Evolutionary conservation across 1,284 basidiomycete genomes (phyloP).

Genomic region (Cryptococcus hybrid): DNA sequence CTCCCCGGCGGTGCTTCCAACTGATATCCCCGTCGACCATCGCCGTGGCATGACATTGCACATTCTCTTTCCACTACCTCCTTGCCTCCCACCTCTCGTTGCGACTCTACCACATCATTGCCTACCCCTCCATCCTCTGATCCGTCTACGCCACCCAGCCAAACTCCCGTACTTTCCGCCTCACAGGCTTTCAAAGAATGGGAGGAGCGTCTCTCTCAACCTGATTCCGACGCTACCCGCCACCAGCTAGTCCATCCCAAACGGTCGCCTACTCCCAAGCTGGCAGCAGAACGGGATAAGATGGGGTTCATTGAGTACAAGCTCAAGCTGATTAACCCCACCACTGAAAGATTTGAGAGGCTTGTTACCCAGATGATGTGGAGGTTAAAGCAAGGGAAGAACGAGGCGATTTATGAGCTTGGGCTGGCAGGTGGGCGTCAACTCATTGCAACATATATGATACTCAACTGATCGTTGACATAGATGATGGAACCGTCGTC

Average conservation of each 20-base stretch:
- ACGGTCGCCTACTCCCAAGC: constrained; percentile 18
- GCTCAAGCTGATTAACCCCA: constrained; percentile 48
- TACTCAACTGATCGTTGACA: constrained; percentile 15
- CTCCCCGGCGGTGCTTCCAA: constrained; percentile 3
- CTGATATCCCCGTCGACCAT: constrained; percentile 31
- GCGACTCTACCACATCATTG: constrained; percentile 9
- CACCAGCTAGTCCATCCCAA: constrained; percentile 32
- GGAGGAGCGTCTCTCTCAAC: constrained; percentile 31
- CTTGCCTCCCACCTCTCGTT: constrained; percentile 13
- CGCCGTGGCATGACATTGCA: constrained; percentile 46
- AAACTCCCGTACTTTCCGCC: constrained; percentile 11
- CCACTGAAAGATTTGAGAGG: constrained; percentile 50
- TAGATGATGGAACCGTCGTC: constrained; percentile 79
- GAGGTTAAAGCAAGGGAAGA: constrained; percentile 86
- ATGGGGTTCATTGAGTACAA: constrained; percentile 52
- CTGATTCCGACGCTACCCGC: constrained; percentile 25
- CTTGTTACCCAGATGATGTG: constrained; percentile 93
- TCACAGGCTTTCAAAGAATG: constrained; percentile 41
- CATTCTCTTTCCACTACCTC: constrained; percentile 38
- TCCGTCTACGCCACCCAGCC: neutral
- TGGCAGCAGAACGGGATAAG: constrained; percentile 48
- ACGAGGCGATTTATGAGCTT: constrained; percentile 88
- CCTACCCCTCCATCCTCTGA: constrained; percentile 1
- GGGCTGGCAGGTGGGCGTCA: constrained; percentile 59
- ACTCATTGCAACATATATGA: neutral